Percentiles rank a stretch among this genome's conserved stretches.
phyloP scores from a whole-genome alignment of 1,284 basidiomycete genomes.

The Heterobasidion parviporum region DNA sequence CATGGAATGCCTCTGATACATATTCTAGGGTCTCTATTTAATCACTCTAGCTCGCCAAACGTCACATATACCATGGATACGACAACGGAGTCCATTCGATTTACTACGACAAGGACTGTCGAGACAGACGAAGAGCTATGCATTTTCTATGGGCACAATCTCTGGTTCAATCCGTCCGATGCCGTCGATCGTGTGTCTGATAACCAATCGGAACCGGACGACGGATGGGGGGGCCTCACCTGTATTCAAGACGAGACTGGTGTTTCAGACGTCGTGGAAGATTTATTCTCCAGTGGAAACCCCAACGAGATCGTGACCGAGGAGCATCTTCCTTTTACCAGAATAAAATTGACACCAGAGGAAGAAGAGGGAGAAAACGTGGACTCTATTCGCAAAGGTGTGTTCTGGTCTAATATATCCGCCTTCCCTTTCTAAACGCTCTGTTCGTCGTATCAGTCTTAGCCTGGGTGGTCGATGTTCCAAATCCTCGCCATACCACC shows the following conservation, averaged over 20 bases:
- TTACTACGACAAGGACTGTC: slow-evolving; percentile 49
- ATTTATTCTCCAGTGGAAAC: slow-evolving; percentile 16
- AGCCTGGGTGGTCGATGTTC: slow-evolving; percentile 85
- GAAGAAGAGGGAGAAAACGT: slow-evolving; percentile 54
- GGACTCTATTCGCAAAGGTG: slow-evolving; percentile 49
- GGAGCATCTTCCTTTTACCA: slow-evolving; percentile 53
- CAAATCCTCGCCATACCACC: slow-evolving; percentile 53
- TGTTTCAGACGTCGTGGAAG: slow-evolving; percentile 9
- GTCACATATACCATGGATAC: slow-evolving; percentile 57
- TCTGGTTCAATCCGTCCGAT: slow-evolving; percentile 51
- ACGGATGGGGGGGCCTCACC: slow-evolving; percentile 39
- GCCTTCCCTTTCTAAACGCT: not conserved
- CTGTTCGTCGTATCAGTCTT: slow-evolving; percentile 32
- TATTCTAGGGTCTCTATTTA: slow-evolving; percentile 67
- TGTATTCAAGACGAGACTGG: slow-evolving; percentile 20
- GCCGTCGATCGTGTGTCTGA: not conserved
- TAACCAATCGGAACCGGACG: slow-evolving; percentile 19
- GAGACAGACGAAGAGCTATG: slow-evolving; percentile 65
- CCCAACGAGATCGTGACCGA: slow-evolving; percentile 40
- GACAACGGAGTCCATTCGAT: slow-evolving; percentile 55
- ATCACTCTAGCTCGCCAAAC: slow-evolving; percentile 68
- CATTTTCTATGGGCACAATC: slow-evolving; percentile 68
- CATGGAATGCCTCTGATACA: not conserved
- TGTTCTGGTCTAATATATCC: slow-evolving; percentile 9
- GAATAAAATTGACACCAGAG: slow-evolving; percentile 45